These are phyloP conservation scores for Dictyostelium brefeldianum DNA, from an alignment of 78 protist species.

Conservation along the genomic window DNA sequence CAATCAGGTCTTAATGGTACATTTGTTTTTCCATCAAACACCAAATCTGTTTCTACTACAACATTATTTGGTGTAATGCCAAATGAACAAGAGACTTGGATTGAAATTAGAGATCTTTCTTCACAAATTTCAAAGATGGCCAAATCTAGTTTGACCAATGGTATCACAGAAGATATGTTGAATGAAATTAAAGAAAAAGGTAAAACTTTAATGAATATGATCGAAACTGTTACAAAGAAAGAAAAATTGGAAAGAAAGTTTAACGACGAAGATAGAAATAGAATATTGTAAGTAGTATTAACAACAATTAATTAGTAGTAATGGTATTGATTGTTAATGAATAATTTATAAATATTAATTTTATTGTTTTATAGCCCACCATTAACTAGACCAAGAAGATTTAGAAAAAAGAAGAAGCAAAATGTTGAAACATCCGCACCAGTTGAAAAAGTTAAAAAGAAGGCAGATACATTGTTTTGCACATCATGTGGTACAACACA, in stretches of 20 bases:
- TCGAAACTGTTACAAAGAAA: slow-evolving; percentile 62
- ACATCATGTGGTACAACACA: slow-evolving; percentile 77
- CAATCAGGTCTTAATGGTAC: not conserved
- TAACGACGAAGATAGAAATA: slow-evolving; percentile 33
- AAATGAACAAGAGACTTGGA: slow-evolving; percentile 82
- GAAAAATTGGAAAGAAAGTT: slow-evolving; percentile 57
- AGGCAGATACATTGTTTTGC: slow-evolving; percentile 22
- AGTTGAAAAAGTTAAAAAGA: slow-evolving; percentile 33
- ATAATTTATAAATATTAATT: no score
- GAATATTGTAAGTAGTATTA: slow-evolving; percentile 29
- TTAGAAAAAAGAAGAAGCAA: slow-evolving; percentile 67
- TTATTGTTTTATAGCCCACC: slow-evolving; percentile 35
- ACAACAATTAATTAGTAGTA: no score
- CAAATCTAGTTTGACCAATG: slow-evolving; percentile 66
- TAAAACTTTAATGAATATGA: slow-evolving; percentile 52
- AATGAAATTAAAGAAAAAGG: slow-evolving; percentile 72
- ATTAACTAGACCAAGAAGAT: slow-evolving; percentile 60
- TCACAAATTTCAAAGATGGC: slow-evolving; percentile 74
- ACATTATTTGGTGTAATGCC: slow-evolving; percentile 67
- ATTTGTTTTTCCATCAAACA: not conserved
- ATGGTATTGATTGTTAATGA: no score
- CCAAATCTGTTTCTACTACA: not conserved
- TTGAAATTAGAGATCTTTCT: slow-evolving; percentile 72
- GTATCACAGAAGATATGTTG: slow-evolving; percentile 66
- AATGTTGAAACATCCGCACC: not conserved